Evolutionary conservation across 345 rosid genomes (phyloP), one percentile per base, ranked within the genome.

Genomic region (Excoecaria cochinchinensis): DNA sequence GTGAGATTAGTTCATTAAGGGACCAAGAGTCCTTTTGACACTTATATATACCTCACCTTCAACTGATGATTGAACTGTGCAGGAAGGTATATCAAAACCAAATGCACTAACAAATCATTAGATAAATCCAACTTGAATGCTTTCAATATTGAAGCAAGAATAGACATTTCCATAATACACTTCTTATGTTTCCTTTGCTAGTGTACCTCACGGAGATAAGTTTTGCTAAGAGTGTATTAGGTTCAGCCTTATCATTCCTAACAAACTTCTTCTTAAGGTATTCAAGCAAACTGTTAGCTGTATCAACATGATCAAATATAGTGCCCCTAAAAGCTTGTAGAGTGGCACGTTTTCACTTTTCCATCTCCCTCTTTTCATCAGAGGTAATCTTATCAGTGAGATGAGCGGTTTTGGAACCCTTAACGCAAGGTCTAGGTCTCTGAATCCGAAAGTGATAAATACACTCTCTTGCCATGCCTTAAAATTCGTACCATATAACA

Each of bases 341-440:
- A 63, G 52, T 77, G 9, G 5, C 42, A 1, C 12, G 15, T 6
- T 64, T 63, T 15, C 71, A 77, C 44, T 36, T 61, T 48, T 70
- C 64, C 4, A 63, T n/a, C 6, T 77, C 5, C 42, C 24, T 31
- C 15, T 22, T 61, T n/a, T n/a, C n/a, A n/a, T n/a, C n/a, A n/a
- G n/a, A n/a, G n/a, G n/a, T n/a, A n/a, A n/a, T n/a, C 0, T 48
- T 46, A 0, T 60, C 40, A 21, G 8, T 1, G 51, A 62, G 10
- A n/a, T 8, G 10, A 22, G 5, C 66, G 52, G 21, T 44, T 50
- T 75, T 12, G 5, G 22, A 62, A 3, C 3, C 24, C 31, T 44
- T 21, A 76, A 51, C 15, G 79, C 74, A 69, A 76, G 57, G 38
- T 76, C 79, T 0, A 58, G 68, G 52, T 69, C 73, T 62, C 52